phyloP scores from a whole-genome alignment of 495 filamentous ascomycete species.

The Annulohypoxylon moriforme region DNA sequence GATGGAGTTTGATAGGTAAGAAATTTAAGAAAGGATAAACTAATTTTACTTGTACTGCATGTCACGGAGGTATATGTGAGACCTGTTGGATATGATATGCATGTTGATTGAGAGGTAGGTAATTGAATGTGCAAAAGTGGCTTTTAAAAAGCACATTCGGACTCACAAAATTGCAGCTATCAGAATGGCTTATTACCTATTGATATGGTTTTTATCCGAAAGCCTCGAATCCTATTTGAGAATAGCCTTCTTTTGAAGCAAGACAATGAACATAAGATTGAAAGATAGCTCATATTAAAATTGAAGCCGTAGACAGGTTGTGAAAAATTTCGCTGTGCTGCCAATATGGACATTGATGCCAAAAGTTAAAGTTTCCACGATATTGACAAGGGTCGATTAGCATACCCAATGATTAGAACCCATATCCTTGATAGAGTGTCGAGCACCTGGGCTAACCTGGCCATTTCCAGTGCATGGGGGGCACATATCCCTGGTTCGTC shows the following conservation, averaged over 20 bases:
- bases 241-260: not conserved
- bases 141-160: conserved; percentile 1
- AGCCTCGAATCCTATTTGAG: not conserved
- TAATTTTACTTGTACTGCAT: conserved; percentile 19
- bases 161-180: not conserved
- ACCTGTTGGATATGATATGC: conserved; percentile 28
- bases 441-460: conserved; percentile 33
- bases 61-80: conserved; percentile 29
- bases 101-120: not conserved
- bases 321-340: conserved; percentile 11
- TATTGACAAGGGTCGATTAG: conserved; percentile 35
- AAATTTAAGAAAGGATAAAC: conserved; percentile 1
- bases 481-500: conserved; percentile 18
- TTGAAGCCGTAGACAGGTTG: not conserved
- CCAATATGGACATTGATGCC: conserved; percentile 2
- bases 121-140: not conserved
- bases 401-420: conserved; percentile 32
- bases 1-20: not conserved
- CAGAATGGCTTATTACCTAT: not conserved
- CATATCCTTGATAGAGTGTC: conserved; percentile 38
- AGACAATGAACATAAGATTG: not conserved
- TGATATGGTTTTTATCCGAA: not conserved
- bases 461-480: conserved; percentile 39
- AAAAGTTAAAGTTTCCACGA: conserved; percentile 27
- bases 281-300: not conserved